These are phyloP conservation scores for Solanum ossicruentum DNA, from an alignment of 257 asterid species.

Conservation along the genomic window DNA sequence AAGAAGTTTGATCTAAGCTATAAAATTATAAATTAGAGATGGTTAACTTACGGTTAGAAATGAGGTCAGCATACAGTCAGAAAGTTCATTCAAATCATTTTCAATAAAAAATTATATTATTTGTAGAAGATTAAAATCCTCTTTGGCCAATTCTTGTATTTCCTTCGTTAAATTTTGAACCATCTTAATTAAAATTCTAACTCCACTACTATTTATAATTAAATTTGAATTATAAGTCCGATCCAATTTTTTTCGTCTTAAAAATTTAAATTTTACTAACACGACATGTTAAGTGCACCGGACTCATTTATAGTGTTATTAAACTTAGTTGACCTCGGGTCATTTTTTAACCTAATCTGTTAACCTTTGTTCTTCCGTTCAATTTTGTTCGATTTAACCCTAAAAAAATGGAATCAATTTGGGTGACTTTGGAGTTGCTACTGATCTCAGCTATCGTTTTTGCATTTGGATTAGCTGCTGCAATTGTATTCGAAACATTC, in stretches of 20 bases:
- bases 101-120: too few relatives aligned
- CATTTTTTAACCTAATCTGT: background rate
- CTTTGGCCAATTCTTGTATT: too few relatives aligned
- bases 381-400: background rate
- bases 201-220: background rate
- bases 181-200: too few relatives aligned
- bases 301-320: background rate
- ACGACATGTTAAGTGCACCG: accelerated
- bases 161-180: too few relatives aligned
- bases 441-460: constrained; percentile 28
- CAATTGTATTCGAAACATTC: constrained; percentile 40
- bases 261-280: background rate
- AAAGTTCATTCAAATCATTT: too few relatives aligned
- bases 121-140: too few relatives aligned
- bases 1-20: background rate
- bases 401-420: constrained; percentile 26
- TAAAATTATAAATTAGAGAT: background rate
- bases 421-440: constrained; percentile 38
- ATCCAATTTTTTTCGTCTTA: too few relatives aligned
- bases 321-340: background rate
- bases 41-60: background rate
- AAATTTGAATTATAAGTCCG: background rate
- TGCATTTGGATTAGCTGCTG: constrained; percentile 38
- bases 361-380: background rate
- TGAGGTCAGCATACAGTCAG: too few relatives aligned